These are phyloP conservation scores for Lepidium didymum DNA, from an alignment of 345 rosid genomes.

Conservation along the genomic window DNA sequence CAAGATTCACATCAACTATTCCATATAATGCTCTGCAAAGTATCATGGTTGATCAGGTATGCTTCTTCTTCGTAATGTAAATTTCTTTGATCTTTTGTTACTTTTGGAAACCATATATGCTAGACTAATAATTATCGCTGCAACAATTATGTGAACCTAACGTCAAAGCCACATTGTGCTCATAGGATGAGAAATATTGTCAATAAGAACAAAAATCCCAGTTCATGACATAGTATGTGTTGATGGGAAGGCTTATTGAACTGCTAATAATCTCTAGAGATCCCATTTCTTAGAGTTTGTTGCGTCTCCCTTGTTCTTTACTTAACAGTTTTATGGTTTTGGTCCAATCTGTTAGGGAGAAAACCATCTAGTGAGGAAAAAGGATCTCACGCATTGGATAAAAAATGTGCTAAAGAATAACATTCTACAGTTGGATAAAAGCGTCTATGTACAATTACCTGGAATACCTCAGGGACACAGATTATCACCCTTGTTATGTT, in stretches of 20 bases:
- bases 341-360: constrained; percentile 35
- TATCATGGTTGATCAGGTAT: constrained; percentile 55
- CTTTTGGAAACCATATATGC: neutral
- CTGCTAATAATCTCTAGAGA: neutral
- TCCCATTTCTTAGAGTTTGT: neutral
- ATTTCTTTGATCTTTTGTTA: neutral
- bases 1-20: constrained; percentile 35
- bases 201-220: neutral
- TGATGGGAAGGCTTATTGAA: neutral
- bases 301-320: neutral
- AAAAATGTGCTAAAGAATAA: constrained; percentile 59
- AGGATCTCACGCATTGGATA: constrained; percentile 30
- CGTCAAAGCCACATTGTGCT: neutral
- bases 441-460: constrained; percentile 47
- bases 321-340: constrained; percentile 2
- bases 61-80: constrained; percentile 1
- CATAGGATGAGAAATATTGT: neutral
- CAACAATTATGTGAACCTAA: neutral
- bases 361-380: constrained; percentile 28
- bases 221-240: neutral
- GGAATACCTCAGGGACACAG: constrained; percentile 92
- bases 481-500: constrained; percentile 66
- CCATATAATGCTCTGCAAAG: constrained; percentile 36
- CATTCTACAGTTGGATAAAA: constrained; percentile 43
- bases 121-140: neutral